phyloP scores from a whole-genome alignment of 352 stramenopile species.

The Phytopythium cucurbitacearum region DNA sequence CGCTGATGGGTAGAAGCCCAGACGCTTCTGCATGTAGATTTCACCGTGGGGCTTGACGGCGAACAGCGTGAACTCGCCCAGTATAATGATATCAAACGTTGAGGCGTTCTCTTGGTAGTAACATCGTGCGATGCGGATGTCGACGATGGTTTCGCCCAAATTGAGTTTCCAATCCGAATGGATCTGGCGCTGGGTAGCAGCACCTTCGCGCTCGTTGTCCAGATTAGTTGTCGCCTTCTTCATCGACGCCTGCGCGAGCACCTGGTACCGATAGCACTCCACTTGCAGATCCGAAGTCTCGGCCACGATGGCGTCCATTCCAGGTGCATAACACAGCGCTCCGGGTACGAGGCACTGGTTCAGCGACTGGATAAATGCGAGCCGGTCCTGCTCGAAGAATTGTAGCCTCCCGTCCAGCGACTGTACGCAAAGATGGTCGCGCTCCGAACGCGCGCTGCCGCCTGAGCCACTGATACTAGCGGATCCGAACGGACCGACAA shows the following conservation, averaged over 20 bases:
- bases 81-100: conserved; percentile 80
- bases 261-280: conserved; percentile 88
- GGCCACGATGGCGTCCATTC: conserved; percentile 80
- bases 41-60: conserved; percentile 74
- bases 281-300: conserved; percentile 78
- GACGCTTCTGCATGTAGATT: conserved; percentile 71
- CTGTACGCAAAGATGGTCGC: conserved; percentile 88
- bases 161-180: conserved; percentile 73
- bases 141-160: conserved; percentile 50
- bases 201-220: conserved; percentile 34
- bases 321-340: conserved; percentile 70
- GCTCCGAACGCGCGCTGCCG: conserved; percentile 16
- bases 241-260: conserved; percentile 68
- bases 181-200: conserved; percentile 21
- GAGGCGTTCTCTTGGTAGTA: conserved; percentile 41
- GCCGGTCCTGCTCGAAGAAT: conserved; percentile 90
- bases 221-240: conserved; percentile 51
- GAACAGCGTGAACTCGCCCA: conserved; percentile 82
- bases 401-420: conserved; percentile 89
- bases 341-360: conserved; percentile 82
- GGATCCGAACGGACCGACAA: conserved; percentile 70
- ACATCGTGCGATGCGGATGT: conserved; percentile 50
- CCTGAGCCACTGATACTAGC: conserved; percentile 9
- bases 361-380: conserved; percentile 82
- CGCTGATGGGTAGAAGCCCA: conserved; percentile 65